phyloP scores from a whole-genome alignment of 2,329 filamentous ascomycete species.

The Cercospora nicotianae region DNA sequence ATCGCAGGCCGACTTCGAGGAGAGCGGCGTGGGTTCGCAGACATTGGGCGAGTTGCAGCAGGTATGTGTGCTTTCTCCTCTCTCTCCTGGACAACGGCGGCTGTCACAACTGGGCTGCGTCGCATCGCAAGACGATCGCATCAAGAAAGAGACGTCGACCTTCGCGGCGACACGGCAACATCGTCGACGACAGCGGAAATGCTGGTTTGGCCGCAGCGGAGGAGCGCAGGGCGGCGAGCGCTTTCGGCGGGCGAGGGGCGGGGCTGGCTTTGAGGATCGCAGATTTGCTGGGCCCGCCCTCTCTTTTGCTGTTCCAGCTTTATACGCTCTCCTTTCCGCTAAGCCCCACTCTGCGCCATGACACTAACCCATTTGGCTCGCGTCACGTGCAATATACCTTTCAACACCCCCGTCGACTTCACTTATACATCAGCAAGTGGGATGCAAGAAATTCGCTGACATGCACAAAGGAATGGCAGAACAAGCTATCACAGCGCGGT shows the following conservation, averaged over 20 bases:
- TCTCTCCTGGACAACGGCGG: not conserved
- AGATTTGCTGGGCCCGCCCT: conserved; percentile 41
- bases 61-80: conserved; percentile 55
- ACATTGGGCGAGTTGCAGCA: conserved; percentile 83
- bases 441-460: conserved; percentile 16
- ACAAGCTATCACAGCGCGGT: conserved; percentile 78
- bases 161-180: not conserved
- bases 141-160: not conserved
- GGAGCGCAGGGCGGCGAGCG: conserved; percentile 14
- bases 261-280: conserved; percentile 45
- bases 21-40: conserved; percentile 84
- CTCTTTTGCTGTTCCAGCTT: conserved; percentile 48
- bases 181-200: conserved; percentile 1
- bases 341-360: conserved; percentile 22
- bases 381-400: conserved; percentile 28
- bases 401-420: not conserved
- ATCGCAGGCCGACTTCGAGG: conserved; percentile 93
- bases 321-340: conserved; percentile 41
- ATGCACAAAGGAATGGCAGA: conserved; percentile 77
- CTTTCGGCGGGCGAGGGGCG: conserved; percentile 41
- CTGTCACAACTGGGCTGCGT: not conserved
- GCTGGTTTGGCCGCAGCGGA: conserved; percentile 23
- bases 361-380: conserved; percentile 40
- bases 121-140: not conserved
- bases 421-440: not conserved